These are phyloP conservation scores for Venturia asperata DNA, from an alignment of 2,329 filamentous ascomycete species.

Conservation along the genomic window DNA sequence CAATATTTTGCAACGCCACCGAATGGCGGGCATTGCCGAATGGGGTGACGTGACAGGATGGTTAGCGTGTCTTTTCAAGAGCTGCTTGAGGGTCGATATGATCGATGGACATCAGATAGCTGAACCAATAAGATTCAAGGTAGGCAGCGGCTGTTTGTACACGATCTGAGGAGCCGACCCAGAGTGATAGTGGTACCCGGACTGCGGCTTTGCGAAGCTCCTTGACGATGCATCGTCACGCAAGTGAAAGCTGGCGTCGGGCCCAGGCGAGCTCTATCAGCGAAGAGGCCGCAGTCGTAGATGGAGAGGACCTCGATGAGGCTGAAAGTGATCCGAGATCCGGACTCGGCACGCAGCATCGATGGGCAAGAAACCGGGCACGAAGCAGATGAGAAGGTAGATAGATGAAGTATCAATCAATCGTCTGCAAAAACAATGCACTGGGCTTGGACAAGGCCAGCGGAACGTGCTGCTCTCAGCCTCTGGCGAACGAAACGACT, in stretches of 20 bases:
- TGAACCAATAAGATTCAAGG: too few relatives aligned
- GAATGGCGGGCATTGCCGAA: background rate
- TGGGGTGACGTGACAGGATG: background rate
- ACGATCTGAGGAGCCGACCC: background rate
- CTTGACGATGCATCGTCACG: too few relatives aligned
- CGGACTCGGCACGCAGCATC: background rate
- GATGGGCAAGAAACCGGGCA: background rate
- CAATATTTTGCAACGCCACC: background rate
- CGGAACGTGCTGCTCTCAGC: background rate
- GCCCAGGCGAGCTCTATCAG: too few relatives aligned
- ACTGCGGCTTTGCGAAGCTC: too few relatives aligned
- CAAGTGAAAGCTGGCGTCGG: too few relatives aligned
- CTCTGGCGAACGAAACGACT: background rate
- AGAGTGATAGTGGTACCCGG: too few relatives aligned
- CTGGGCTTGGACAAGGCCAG: background rate
- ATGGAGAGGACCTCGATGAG: constrained; percentile 9
- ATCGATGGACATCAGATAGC: background rate
- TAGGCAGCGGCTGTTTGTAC: background rate
- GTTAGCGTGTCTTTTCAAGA: background rate
- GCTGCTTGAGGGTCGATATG: background rate
- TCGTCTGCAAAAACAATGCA: background rate
- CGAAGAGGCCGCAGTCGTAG: background rate
- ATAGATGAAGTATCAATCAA: constrained; percentile 11
- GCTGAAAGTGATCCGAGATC: background rate
- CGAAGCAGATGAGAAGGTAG: constrained; percentile 3